Evolutionary conservation across 139 green algal species (phyloP), one percentile per base, ranked within the genome.

Genomic region (Tetratostichococcus sp.): DNA sequence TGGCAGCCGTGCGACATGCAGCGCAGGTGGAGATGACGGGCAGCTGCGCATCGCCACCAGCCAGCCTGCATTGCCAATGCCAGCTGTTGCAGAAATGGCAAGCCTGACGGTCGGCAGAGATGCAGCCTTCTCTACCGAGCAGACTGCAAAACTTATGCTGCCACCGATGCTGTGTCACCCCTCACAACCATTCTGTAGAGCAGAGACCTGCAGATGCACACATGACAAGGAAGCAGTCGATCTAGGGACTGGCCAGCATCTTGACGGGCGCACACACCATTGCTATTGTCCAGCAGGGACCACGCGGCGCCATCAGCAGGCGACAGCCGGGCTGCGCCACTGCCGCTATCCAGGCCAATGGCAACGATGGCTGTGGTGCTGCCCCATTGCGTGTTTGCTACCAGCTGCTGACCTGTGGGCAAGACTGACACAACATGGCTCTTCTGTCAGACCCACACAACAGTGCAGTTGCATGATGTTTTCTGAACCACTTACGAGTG

Each of bases 351-450:
- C 14, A 91, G 65, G 67, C 89, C 76, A 2, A 97, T 78, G 2
- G 84, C 80, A 26, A 92, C 43, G 8, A 96, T 84, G 0, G 86
- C 86, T 23, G 42, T 76, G 43, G 75, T 33, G 67, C 77, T 84
- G 78, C 87, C 79, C 92, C 91, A 97, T 76, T 92, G 86, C 11
- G 79, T 90, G 39, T 78, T 92, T 3, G 94, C 33, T 72, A 96
- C 68, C 75, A 96, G 66, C 77, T 87, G 65, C 62, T 67, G 57
- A 59, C 68, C 39, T 71, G 43, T 0, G 43, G 43, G 11, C 33
- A 67, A 39, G 31, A 35, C 28, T 25, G n/a, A n/a, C n/a, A n/a
- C n/a, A n/a, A n/a, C n/a, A n/a, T n/a, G n/a, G n/a, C n/a, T n/a
- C n/a, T n/a, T n/a, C n/a, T n/a, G n/a, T n/a, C n/a, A n/a, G n/a